Evolutionary conservation across 164 flowering plant genomes (phyloP).

Genomic region (Taxillus chinensis): DNA sequence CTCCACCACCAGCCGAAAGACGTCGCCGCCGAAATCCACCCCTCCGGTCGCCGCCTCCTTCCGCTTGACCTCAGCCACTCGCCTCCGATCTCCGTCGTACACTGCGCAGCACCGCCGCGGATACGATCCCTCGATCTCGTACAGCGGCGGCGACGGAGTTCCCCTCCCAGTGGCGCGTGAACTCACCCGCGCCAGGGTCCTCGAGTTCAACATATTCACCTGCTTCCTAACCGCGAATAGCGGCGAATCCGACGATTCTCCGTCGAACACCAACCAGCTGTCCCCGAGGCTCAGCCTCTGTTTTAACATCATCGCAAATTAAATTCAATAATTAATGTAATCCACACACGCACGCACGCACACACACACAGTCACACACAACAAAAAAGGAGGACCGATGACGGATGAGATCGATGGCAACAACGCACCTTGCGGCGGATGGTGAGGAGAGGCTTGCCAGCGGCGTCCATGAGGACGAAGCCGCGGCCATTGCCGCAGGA

Average conservation of each 20-base stretch:
- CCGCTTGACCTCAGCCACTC: conserved; percentile 51
- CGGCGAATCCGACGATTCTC: conserved; percentile 41
- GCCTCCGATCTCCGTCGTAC: conserved; percentile 35
- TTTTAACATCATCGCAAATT: background rate
- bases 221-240: conserved; percentile 35
- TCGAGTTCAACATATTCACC: conserved; percentile 28
- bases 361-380: too few species aligned
- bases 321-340: too few species aligned
- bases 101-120: conserved; percentile 42
- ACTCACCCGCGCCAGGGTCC: conserved; percentile 36
- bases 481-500: conserved; percentile 29
- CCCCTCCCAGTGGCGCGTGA: background rate
- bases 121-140: conserved; percentile 61
- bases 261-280: conserved; percentile 55
- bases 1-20: conserved; percentile 52
- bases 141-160: conserved; percentile 6
- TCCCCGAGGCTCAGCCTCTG: conserved; percentile 60
- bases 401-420: background rate
- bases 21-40: conserved; percentile 49
- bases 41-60: conserved; percentile 47
- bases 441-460: conserved; percentile 60
- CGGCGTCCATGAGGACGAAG: conserved; percentile 73
- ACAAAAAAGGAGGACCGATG: background rate
- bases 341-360: too few species aligned
- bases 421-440: conserved; percentile 75